Conservation (phyloP, 2,329 filamentous ascomycete species). For the Didymosphaeria variabile region DNA sequence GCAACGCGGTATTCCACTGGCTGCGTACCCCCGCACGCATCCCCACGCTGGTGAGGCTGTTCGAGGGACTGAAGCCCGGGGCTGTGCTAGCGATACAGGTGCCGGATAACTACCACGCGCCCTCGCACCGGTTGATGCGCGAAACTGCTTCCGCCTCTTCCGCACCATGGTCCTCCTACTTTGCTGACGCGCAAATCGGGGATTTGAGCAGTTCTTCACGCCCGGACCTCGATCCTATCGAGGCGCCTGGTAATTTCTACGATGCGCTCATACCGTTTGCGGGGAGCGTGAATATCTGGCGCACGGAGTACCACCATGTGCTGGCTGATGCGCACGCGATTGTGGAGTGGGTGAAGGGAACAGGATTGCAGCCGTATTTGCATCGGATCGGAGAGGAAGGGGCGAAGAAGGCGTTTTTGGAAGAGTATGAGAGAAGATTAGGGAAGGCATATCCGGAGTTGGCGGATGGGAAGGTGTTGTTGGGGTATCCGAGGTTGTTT, state of each 20-base stretch:
- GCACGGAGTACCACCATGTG: slow-evolving; percentile 63
- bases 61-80: slow-evolving; percentile 53
- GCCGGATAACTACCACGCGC: slow-evolving; percentile 61
- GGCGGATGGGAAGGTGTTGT: slow-evolving; percentile 62
- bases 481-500: slow-evolving; percentile 67
- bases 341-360: slow-evolving; percentile 68
- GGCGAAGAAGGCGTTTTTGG: slow-evolving; percentile 54
- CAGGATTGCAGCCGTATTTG: slow-evolving; percentile 65
- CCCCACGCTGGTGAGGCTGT: slow-evolving; percentile 54
- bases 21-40: slow-evolving; percentile 57
- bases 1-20: slow-evolving; percentile 70
- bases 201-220: slow-evolving; percentile 17
- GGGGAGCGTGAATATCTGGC: slow-evolving; percentile 61
- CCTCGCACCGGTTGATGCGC: slow-evolving; percentile 62
- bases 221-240: slow-evolving; percentile 59
- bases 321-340: slow-evolving; percentile 60
- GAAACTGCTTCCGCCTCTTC: slow-evolving; percentile 44
- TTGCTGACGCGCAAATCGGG: slow-evolving; percentile 34
- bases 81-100: slow-evolving; percentile 65
- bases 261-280: slow-evolving; percentile 56
- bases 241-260: slow-evolving; percentile 59
- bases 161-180: slow-evolving; percentile 51
- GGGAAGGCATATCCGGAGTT: slow-evolving; percentile 55
- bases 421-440: slow-evolving; percentile 58
- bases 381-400: slow-evolving; percentile 56